Conservation (phyloP, 257 asterid species). For the Galeopsis tetrahit region DNA sequence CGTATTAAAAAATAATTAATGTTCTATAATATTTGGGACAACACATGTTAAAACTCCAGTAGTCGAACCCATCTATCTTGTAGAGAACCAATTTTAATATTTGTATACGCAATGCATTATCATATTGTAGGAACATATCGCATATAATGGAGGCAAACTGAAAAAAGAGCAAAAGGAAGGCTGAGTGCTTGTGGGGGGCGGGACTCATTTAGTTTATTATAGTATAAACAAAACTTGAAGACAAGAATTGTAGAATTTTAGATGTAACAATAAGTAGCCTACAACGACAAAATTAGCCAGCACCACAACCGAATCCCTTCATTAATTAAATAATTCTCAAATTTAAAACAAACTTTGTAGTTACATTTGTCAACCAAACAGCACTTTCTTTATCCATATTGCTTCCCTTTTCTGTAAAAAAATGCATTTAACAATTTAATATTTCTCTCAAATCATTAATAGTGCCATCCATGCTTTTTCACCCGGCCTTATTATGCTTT, state of each 20-base stretch:
- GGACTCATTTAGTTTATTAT: too few relatives aligned
- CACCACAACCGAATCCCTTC: conserved; percentile 55
- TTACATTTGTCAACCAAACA: conserved; percentile 33
- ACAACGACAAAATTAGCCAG: conserved; percentile 70
- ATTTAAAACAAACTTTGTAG: conserved; percentile 17
- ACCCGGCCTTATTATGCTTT: conserved; percentile 32
- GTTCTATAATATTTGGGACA: too few relatives aligned
- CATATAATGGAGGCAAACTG: too few relatives aligned
- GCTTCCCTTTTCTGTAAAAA: background rate
- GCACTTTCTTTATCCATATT: conserved; percentile 32
- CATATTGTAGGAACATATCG: too few relatives aligned
- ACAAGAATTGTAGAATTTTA: conserved; percentile 37
- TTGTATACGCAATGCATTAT: too few relatives aligned
- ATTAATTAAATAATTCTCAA: conserved; percentile 24
- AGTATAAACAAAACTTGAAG: too few relatives aligned
- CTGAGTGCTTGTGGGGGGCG: too few relatives aligned
- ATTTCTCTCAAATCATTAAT: background rate
- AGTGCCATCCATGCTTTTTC: conserved; percentile 42
- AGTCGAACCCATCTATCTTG: too few relatives aligned
- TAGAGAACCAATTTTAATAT: too few relatives aligned
- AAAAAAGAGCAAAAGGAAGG: too few relatives aligned
- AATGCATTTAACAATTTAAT: background rate
- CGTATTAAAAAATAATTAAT: too few relatives aligned
- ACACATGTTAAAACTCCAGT: too few relatives aligned
- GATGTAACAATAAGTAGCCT: conserved; percentile 41